Evolutionary conservation across 2,329 filamentous ascomycete genomes (phyloP), one percentile per base, ranked within the genome.

Genomic region (Fusarium agapanthi): DNA sequence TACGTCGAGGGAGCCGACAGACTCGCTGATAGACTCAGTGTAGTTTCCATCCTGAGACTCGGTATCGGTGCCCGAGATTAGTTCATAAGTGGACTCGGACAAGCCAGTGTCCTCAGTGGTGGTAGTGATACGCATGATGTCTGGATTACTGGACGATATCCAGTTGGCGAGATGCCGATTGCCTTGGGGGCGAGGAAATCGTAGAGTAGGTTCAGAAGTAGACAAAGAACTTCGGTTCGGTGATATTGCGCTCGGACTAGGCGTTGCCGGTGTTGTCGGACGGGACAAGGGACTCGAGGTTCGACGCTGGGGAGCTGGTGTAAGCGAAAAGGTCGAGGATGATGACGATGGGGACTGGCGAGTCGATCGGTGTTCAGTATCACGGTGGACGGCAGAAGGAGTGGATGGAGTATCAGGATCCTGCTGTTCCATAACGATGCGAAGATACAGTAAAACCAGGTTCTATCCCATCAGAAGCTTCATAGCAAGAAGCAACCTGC

Each of bases 121-220:
- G 59, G 78, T 81, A 41, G 81, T 81, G 28, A 84, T 80, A 71
- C 83, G 84, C 86, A 89, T 88, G 71, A 89, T 88, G 80, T 88
- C 85, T 58, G 87, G 87, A 35, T 87, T 85, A 75, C 88, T 89
- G 59, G 84, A 86, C 12, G 87, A 88, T 54, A 90, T 83, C 88
- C 88, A 90, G 83, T 87, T 86, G 75, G 88, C 88, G 44, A 90
- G 86, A 55, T 84, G 83, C 61, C 84, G 83, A 72, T 86, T 89
- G 59, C 87, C 88, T 76, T 86, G 84, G 1, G 88, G 88, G 47
- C 82, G 84, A 61, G 88, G 88, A 62, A 90, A 90, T 64, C 87
- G 86, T 50, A 90, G 83, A 34, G 83, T 84, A 9, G 87, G 86
- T 58, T 86, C 83, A 47, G 87, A 86, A 41, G 75, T 78, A 35